A percentile compares a stretch with the other conserved stretches of the same genome.
Evolutionary conservation across 2,329 filamentous ascomycete species (phyloP).

Genomic region (Paecilomyces variotii): DNA sequence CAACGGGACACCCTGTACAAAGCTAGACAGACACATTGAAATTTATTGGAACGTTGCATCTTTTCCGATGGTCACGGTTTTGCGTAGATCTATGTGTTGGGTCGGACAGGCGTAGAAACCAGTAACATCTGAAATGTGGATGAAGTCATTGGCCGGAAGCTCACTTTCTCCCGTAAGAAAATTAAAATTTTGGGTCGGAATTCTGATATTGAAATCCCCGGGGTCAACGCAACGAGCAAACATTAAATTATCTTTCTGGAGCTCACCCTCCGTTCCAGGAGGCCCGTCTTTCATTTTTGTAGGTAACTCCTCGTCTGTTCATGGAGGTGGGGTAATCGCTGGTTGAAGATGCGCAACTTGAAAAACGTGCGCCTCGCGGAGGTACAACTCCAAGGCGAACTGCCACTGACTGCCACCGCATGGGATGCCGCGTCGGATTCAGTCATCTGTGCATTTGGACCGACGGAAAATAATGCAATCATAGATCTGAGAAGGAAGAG

Average conservation of each 20-base stretch:
- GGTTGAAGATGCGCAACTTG: slow-evolving; percentile 71
- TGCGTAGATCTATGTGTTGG: slow-evolving; percentile 8
- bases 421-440: slow-evolving; percentile 79
- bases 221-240: slow-evolving; percentile 3
- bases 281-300: slow-evolving; percentile 2
- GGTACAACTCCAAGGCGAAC: slow-evolving; percentile 52
- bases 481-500: slow-evolving; percentile 61
- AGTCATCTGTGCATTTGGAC: slow-evolving; percentile 76
- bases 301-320: slow-evolving; percentile 9
- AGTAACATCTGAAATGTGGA: slow-evolving; percentile 24
- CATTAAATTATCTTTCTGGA: not conserved
- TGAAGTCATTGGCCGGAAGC: slow-evolving; percentile 34
- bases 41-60: slow-evolving; percentile 11
- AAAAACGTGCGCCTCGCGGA: slow-evolving; percentile 65
- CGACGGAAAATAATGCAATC: slow-evolving; percentile 57
- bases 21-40: slow-evolving; percentile 27
- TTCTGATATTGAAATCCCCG: slow-evolving; percentile 16
- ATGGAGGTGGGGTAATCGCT: slow-evolving; percentile 29
- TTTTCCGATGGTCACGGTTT: not conserved
- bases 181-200: slow-evolving; percentile 29
- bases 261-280: not conserved
- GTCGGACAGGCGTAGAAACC: slow-evolving; percentile 7
- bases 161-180: slow-evolving; percentile 24
- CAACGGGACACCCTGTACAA: slow-evolving; percentile 31
- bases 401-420: slow-evolving; percentile 65